Evolutionary conservation across 306 rosid species (phyloP), one percentile per base, ranked within the genome.

Genomic region (Rosa chinensis): DNA sequence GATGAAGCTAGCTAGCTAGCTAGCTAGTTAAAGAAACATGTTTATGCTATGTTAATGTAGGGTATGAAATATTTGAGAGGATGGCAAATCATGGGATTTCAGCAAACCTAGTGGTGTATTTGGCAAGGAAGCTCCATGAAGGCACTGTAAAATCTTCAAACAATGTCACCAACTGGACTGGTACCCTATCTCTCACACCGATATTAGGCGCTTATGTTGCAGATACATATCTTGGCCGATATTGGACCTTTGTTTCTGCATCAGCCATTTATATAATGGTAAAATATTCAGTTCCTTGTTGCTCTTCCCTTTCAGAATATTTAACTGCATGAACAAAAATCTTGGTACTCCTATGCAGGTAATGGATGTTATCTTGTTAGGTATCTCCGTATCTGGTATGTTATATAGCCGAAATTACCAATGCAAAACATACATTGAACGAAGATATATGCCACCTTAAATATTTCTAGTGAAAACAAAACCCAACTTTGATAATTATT

Each of bases 51-150:
- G 25, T 50, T 18, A 69, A 59, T 64, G 55, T 44, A 90, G 97
- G 86, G 66, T 88, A 88, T 75, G 94, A 90, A 84, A 82, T 90
- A 67, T 89, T 93, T 83, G 96, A 93, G 82, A 91, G 98, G 87
- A 93, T 93, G 97, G 97, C 98, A 75, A 86, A 84, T 78, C 84
- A 86, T 48, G 97, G 98, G 48, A 88, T 93, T 37, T 56, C 91
- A 78, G 49, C 95, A 75, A 93, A 90, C 79, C 74, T 90, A 6
- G 93, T 91, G 70, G 5, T 90, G 8, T 94, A 91, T 84, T 75
- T 94, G 76, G 85, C 96, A 21, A 80, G 1, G 4, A 84, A 85
- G 86, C 90, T 92, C 8, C 96, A 90, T 73, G 83, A 94, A 88
- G 94, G 91, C n/a, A 90, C 90, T n/a, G 97, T 92, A 6, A 55